Evolutionary conservation across 2,329 filamentous ascomycete genomes (phyloP), one percentile per base, ranked within the genome.

Genomic region (Trichoderma endophyticum): DNA sequence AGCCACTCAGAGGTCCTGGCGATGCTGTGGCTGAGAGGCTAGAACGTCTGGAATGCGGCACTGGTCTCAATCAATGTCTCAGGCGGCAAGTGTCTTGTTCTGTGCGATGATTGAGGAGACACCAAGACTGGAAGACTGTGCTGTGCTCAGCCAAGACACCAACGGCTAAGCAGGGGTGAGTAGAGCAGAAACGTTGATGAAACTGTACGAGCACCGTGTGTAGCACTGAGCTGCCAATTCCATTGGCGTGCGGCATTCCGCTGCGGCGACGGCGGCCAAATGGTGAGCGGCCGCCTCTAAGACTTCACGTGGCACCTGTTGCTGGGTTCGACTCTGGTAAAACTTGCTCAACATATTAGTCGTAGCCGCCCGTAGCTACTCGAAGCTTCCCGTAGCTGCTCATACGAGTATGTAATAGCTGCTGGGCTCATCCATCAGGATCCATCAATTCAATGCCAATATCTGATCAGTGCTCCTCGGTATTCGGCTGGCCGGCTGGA

Each of bases 11-110:
- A 26, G 56, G 28, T 14, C 57, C 26, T 3, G 15, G 18, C n/a
- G 9, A 26, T 54, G 32, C 51, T 59, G 57, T 70, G 66, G 66
- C 66, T 70, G 66, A 62, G 54, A 61, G 66, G 30, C 67, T 36
- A 34, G 57, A 61, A 36, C 21, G 6, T 36, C 15, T 59, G 32
- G 34, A 43, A 57, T 32, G 43, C 18, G 64, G 15, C 32, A 48
- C 34, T 51, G 21, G 60, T 24, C 61, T 51, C 24, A 26, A 61
- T 61, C n/a, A 36, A 39, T n/a, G 32, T 21, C 18, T 24, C 30
- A 54, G 61, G 9, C 21, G 32, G 59, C 18, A n/a, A 60, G 9
- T 32, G 56, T 30, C 28, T 30, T 63, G 24, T n/a, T 43, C 15
- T 62, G 59, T 26, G 36, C 43, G n/a, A 30, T 24, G 62, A 54